These are phyloP conservation scores for Fusarium papillatum DNA, from an alignment of 2,329 filamentous ascomycete species.

Conservation along the genomic window DNA sequence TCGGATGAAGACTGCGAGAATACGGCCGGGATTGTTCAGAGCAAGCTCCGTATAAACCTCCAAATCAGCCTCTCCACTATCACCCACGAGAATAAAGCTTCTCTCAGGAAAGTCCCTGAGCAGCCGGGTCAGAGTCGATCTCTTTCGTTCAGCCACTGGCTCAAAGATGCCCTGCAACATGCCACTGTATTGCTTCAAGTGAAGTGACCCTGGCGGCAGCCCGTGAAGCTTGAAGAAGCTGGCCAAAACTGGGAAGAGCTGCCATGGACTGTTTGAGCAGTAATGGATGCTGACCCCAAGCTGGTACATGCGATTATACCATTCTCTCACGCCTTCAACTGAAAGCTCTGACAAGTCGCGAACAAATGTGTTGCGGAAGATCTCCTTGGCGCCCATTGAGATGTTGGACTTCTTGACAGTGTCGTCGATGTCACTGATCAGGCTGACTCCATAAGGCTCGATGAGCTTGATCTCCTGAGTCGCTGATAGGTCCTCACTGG, in stretches of 20 bases:
- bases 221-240: conserved; percentile 87
- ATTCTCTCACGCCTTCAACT: conserved; percentile 89
- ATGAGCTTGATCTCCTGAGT: conserved; percentile 84
- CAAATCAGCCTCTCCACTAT: conserved; percentile 96
- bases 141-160: conserved; percentile 95
- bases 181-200: conserved; percentile 95
- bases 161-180: conserved; percentile 99
- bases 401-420: conserved; percentile 98
- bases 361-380: conserved; percentile 96
- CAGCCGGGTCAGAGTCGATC: conserved; percentile 86
- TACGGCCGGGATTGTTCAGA: conserved; percentile 83
- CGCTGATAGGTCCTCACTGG: conserved; percentile 86
- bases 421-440: conserved; percentile 98
- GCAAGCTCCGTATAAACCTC: conserved; percentile 98
- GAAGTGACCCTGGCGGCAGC: conserved; percentile 89
- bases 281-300: conserved; percentile 94
- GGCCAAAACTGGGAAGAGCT: conserved; percentile 90
- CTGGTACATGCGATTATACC: conserved; percentile 84
- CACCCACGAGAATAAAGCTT: conserved; percentile 91
- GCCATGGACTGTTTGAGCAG: conserved; percentile 99
- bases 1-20: conserved; percentile 92
- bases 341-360: conserved; percentile 86
- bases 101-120: conserved; percentile 90
- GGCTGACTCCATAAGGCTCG: conserved; percentile 83
- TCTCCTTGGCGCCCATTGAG: conserved; percentile 86